phyloP scores from a whole-genome alignment of 73 alveolate species.

The Stentor roeselii region DNA sequence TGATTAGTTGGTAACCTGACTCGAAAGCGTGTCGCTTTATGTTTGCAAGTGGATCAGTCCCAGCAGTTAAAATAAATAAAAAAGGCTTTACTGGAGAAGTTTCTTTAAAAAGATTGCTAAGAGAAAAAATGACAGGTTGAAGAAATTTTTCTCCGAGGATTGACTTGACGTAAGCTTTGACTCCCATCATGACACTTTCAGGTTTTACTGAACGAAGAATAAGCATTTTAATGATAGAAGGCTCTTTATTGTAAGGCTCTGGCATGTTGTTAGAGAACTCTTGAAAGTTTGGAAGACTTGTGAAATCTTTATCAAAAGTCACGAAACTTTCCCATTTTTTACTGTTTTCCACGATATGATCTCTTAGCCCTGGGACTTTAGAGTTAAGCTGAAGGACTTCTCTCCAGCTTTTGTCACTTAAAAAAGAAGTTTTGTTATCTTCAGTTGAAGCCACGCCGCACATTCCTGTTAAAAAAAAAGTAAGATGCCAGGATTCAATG shows the following conservation, averaged over 20 bases:
- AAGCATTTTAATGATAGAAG: constrained; percentile 69
- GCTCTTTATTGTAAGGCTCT: constrained; percentile 45
- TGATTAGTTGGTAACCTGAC: constrained; percentile 70
- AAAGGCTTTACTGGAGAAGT: constrained; percentile 70
- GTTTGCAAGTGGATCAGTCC: constrained; percentile 85
- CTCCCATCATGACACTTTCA: constrained; percentile 56
- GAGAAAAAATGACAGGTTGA: constrained; percentile 71
- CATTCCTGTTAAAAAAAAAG: constrained; percentile 69
- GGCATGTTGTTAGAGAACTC: constrained; percentile 72
- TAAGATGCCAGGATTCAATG: constrained; percentile 41
- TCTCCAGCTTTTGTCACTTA: constrained; percentile 44
- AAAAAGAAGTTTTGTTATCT: constrained; percentile 32
- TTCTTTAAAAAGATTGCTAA: constrained; percentile 71
- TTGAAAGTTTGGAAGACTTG: constrained; percentile 51
- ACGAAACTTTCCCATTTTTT: constrained; percentile 42
- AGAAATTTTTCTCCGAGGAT: constrained; percentile 73
- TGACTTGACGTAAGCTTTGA: constrained; percentile 61
- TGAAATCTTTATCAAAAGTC: constrained; percentile 40
- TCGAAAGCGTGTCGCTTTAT: constrained; percentile 78
- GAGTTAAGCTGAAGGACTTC: constrained; percentile 47
- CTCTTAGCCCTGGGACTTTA: constrained; percentile 54
- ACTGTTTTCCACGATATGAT: constrained; percentile 40
- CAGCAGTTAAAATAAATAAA: constrained; percentile 77
- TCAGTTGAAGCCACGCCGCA: constrained; percentile 43
- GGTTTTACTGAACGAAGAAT: constrained; percentile 71